Base-by-base conservation (phyloP, 2,329 filamentous ascomycete genomes). In the Chalaropsis ovoidea region DNA sequence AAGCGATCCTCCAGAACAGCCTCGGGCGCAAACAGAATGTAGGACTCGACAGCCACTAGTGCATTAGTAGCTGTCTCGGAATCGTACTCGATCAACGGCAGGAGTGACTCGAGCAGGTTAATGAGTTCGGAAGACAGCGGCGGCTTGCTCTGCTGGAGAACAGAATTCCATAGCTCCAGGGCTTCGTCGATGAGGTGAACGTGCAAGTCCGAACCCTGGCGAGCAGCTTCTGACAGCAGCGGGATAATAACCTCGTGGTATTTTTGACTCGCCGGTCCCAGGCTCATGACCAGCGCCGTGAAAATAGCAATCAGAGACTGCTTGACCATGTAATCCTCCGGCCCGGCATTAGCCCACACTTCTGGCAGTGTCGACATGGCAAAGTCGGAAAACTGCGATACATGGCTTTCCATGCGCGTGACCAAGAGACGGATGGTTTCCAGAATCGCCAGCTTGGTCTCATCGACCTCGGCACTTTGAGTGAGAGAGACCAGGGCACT, bases 141-240 rank as follows among this genome's bases (percentile, higher is more conserved):
- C 13, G 83, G 76, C 7, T 81, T 79, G 67, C 85, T 86, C 71
- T 90, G 84, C 68, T 79, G 79, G 45, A 92, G 75, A 11, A 96
- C 84, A 1, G 87, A 84, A 42, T 82, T 81, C 93, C 93, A 97
- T 2, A 99, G 82, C 65, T 96, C 92, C 15, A 97, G 79, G 0
- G 90, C 89, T 73, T 99, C 94, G 68, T 97, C 94, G 13, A 96
- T 84, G 11, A 99, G 82, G 71, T 95, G 94, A 1, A 92, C 77
- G 70, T 89, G 85, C 52, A 88, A 80, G 47, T 88, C 83, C 1
- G 90, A 94, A 11, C 82, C 84, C 2, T 87, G 86, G 67, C 92
- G 83, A 43, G 94, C 85, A 1, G 91, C 90, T 71, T 88, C 87
- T 58, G 85, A 81, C 52, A 99, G 87, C 62, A 97, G 82, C 0